Evolutionary conservation across 257 asterid species (phyloP), one percentile per base, ranked within the genome.

Genomic region (Primulina huaijiensis): DNA sequence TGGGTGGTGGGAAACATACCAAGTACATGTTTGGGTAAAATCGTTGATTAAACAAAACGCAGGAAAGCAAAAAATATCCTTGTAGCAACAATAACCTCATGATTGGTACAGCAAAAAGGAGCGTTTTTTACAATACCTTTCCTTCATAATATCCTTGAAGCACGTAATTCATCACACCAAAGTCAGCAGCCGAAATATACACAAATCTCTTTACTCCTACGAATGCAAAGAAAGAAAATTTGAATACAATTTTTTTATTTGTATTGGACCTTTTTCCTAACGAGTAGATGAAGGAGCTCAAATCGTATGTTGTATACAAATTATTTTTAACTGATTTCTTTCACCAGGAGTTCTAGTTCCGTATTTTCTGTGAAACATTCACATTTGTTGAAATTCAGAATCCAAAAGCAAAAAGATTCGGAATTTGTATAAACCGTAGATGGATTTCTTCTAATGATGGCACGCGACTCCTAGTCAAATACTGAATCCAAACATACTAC

Each of bases 121-220:
- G 74, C 64, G 40, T 1, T 63, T 70, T 31, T 60, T 58, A 62
- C 52, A 64, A 61, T 84, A 89, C 96, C 96, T 89, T 89, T 34
- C 96, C 96, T 78, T 87, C 95, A 50, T 79, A 89, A 69, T 87
- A 89, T 74, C 96, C 96, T 77, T 62, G 81, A 25, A 89, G 79
- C 56, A 87, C 71, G 74, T 87, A 85, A 77, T 85, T 89, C 70
- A 78, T 84, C 75, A 84, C 74, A 71, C 96, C 96, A 70, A 81
- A 89, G 80, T 89, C 96, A n/a, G 96, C 96, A 72, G 96, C 96
- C 20, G 96, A 89, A 69, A 89, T 77, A 57, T 89, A 87, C 23
- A 87, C 96, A 76, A 85, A 89, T 72, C 96, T 77, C 80, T 86
- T 88, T 34, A 85, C 86, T n/a, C 91, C 95, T 88, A 64, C 61